These are phyloP conservation scores for Epithele typhae DNA, from an alignment of 768 basidiomycete species.

Conservation along the genomic window DNA sequence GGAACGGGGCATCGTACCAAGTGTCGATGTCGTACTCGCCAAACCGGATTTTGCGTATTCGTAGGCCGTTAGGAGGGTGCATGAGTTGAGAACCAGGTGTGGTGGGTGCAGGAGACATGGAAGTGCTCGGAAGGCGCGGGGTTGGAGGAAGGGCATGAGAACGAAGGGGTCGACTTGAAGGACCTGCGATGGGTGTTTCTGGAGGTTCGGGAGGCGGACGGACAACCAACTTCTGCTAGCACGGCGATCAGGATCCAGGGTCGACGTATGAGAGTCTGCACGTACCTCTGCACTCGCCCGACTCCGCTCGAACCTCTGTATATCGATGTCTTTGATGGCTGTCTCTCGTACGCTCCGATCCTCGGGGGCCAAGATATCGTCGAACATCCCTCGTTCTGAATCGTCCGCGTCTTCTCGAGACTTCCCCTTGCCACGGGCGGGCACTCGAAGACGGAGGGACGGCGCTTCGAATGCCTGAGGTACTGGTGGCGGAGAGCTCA, in stretches of 20 bases:
- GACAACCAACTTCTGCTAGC: conserved; percentile 23
- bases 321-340: conserved; percentile 53
- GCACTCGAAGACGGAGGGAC: conserved; percentile 50
- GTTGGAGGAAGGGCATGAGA: conserved; percentile 40
- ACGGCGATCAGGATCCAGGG: neutral
- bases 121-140: conserved; percentile 31
- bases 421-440: conserved; percentile 63
- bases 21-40: conserved; percentile 92
- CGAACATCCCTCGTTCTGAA: conserved; percentile 63
- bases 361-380: conserved; percentile 65
- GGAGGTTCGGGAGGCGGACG: conserved; percentile 35
- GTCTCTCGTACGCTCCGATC: conserved; percentile 78
- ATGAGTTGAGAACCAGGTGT: conserved; percentile 42
- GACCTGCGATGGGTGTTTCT: conserved; percentile 44
- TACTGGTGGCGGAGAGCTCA: conserved; percentile 36
- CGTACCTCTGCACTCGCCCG: conserved; percentile 71
- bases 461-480: conserved; percentile 14
- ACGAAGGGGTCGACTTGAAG: conserved; percentile 59
- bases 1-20: conserved; percentile 99
- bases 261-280: neutral
- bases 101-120: conserved; percentile 30
- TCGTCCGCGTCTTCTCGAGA: conserved; percentile 59
- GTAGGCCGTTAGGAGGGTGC: conserved; percentile 43
- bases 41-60: conserved; percentile 86
- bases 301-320: conserved; percentile 68